Conservation (phyloP, 2,329 filamentous ascomycete genomes). For the Colletotrichum caudatum region DNA sequence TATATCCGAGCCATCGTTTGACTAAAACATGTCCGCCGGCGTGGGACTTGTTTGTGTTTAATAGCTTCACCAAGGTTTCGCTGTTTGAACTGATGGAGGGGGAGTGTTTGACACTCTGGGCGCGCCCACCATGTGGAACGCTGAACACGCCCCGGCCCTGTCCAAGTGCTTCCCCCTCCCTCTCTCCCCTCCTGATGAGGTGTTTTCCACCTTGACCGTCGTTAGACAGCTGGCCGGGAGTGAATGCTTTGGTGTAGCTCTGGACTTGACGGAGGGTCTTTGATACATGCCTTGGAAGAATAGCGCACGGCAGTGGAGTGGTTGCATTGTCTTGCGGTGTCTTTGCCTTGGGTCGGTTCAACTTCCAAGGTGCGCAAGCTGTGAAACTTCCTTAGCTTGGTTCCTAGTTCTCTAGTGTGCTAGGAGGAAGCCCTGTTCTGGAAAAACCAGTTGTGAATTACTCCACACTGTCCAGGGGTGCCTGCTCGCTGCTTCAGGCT, state of each 20-base stretch:
- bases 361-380: neutral
- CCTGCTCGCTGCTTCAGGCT: slow-evolving; percentile 6
- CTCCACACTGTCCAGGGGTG: slow-evolving; percentile 7
- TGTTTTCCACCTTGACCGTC: neutral
- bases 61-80: slow-evolving; percentile 12
- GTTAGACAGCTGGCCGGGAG: neutral
- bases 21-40: neutral
- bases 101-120: slow-evolving; percentile 3
- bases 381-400: neutral
- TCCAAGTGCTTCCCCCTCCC: neutral
- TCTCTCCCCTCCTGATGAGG: neutral
- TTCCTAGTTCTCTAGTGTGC: neutral
- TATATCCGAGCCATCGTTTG: neutral
- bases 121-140: slow-evolving; percentile 4
- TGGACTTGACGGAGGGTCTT: neutral
- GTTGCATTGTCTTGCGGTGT: slow-evolving; percentile 5
- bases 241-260: neutral
- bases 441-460: neutral
- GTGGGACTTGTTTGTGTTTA: slow-evolving; percentile 18
- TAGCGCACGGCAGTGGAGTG: neutral
- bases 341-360: neutral
- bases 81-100: slow-evolving; percentile 1
- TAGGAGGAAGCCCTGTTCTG: slow-evolving; percentile 8
- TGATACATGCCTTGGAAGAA: neutral
- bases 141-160: neutral